Conservation (phyloP, 768 basidiomycete species). For the Peribolospora kevripleyi region DNA sequence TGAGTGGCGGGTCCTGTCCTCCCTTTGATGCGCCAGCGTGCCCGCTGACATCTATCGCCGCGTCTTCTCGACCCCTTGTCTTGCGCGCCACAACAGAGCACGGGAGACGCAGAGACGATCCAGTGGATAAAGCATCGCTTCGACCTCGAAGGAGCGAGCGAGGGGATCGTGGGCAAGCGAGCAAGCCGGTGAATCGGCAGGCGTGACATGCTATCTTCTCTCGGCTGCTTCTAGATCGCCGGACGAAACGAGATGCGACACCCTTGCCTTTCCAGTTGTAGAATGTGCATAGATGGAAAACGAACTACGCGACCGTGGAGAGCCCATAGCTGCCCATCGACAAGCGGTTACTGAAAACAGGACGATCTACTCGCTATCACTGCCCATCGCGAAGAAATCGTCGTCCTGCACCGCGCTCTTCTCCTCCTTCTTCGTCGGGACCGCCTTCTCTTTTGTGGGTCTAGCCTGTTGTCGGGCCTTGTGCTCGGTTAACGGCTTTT, state of each 20-base stretch:
- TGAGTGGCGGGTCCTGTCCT: constrained; percentile 11
- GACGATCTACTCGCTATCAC: too few species aligned
- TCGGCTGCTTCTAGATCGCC: too few species aligned
- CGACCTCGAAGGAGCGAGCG: constrained; percentile 1
- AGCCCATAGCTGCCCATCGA: too few species aligned
- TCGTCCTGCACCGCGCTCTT: constrained; percentile 8
- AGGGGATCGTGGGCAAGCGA: too few species aligned
- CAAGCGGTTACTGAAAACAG: too few species aligned
- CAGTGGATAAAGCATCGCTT: constrained; percentile 29
- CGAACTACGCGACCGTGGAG: too few species aligned
- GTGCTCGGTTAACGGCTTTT: constrained; percentile 4
- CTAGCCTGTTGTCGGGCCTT: neutral
- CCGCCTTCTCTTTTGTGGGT: neutral
- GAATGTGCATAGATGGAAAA: too few species aligned
- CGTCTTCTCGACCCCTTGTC: neutral
- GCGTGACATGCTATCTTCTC: too few species aligned
- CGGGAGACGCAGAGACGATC: constrained; percentile 38
- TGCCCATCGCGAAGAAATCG: neutral
- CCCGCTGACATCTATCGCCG: neutral
- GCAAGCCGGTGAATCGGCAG: too few species aligned
- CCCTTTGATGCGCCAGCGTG: neutral
- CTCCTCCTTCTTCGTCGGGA: constrained; percentile 1
- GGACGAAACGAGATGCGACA: too few species aligned
- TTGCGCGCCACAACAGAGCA: constrained; percentile 28
- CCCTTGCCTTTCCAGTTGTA: too few species aligned